A percentile compares a stretch with the other conserved stretches of the same genome.
Evolutionary conservation across 2,329 filamentous ascomycete species (phyloP).

Genomic region (Alternaria brassicae): DNA sequence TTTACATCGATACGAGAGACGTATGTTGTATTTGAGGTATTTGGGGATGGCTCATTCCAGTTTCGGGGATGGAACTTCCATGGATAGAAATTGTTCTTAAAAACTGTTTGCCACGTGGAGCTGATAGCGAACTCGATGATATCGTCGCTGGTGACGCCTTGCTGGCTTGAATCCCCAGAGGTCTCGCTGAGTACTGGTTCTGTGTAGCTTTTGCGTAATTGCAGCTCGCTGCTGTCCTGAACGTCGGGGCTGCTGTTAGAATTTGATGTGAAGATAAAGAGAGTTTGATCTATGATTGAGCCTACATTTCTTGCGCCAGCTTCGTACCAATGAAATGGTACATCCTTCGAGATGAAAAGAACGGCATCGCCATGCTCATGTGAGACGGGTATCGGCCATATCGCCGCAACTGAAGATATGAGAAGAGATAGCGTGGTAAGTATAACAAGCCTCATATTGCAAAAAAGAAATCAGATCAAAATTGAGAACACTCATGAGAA

Average conservation of each 20-base stretch:
- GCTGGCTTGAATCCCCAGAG: neutral
- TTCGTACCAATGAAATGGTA: conserved; percentile 48
- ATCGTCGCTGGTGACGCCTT: conserved; percentile 56
- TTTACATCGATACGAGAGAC: conserved; percentile 68
- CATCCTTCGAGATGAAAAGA: conserved; percentile 50
- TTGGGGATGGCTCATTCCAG: conserved; percentile 66
- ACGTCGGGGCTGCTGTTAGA: conserved; percentile 24
- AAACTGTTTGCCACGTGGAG: conserved; percentile 68
- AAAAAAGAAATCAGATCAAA: neutral
- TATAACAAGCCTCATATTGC: conserved; percentile 35
- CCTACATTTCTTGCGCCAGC: conserved; percentile 45
- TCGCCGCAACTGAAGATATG: conserved; percentile 39
- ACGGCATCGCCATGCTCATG: conserved; percentile 50
- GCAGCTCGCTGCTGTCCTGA: conserved; percentile 21
- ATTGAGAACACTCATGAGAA: neutral
- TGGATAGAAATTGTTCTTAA: conserved; percentile 73
- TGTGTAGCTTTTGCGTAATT: conserved; percentile 18
- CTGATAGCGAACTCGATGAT: conserved; percentile 57
- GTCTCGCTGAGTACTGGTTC: conserved; percentile 11
- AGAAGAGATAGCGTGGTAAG: conserved; percentile 23
- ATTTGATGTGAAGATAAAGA: conserved; percentile 23
- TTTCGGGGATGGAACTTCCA: conserved; percentile 77
- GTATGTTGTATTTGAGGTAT: conserved; percentile 51
- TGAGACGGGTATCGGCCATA: conserved; percentile 54
- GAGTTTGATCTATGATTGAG: conserved; percentile 23